Percentiles rank a stretch among this genome's conserved stretches.
phyloP scores from a whole-genome alignment of 768 basidiomycete genomes.

The Dentipellis sp. region DNA sequence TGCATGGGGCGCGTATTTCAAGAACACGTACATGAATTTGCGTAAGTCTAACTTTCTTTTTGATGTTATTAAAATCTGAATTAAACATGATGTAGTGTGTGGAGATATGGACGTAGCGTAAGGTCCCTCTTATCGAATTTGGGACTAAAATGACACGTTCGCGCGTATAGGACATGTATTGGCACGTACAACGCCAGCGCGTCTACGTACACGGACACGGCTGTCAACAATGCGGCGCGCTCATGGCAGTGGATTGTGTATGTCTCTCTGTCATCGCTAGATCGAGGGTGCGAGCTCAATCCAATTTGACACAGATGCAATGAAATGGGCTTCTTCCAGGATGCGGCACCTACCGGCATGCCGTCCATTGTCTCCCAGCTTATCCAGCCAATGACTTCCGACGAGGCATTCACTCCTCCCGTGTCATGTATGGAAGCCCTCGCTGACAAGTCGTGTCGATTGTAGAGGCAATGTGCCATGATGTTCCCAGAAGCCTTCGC shows the following conservation, averaged over 20 bases:
- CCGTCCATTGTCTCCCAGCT: constrained; percentile 3
- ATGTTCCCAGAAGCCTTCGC: constrained; percentile 14
- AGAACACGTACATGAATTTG: constrained; percentile 17
- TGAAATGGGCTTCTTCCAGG: constrained; percentile 43
- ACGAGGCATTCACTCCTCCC: constrained; percentile 24
- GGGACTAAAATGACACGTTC: no score
- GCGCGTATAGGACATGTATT: constrained; percentile 23
- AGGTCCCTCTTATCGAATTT: constrained; percentile 13
- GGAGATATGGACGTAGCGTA: constrained; percentile 38
- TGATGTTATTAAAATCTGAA: not conserved
- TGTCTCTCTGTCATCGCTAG: constrained; percentile 1
- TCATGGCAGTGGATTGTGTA: constrained; percentile 71
- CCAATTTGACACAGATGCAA: constrained; percentile 48
- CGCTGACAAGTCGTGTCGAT: no score
- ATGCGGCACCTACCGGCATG: not conserved
- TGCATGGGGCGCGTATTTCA: constrained; percentile 58
- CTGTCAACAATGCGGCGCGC: constrained; percentile 43
- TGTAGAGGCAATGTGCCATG: constrained; percentile 14
- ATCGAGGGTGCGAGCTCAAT: no score
- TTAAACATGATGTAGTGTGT: constrained; percentile 35
- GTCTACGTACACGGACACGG: constrained; percentile 42
- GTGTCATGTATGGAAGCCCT: not conserved
- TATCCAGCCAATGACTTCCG: not conserved
- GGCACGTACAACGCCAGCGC: constrained; percentile 31
- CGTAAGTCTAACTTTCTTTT: constrained; percentile 5